These are phyloP conservation scores for Rhizopogon vesiculosus DNA, from an alignment of 768 basidiomycete genomes.

Conservation along the genomic window DNA sequence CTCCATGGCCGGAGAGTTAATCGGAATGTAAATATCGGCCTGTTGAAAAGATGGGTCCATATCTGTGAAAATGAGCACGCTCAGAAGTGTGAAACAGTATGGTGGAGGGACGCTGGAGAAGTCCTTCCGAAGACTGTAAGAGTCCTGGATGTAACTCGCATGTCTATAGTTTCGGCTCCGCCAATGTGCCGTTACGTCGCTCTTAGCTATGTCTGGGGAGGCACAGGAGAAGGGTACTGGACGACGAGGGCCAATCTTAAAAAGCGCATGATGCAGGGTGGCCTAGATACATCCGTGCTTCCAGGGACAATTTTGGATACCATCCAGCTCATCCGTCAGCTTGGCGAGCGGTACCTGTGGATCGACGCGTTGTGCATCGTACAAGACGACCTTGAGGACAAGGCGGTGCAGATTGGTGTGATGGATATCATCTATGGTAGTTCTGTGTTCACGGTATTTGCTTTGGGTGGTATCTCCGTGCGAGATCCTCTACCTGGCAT, in stretches of 20 bases:
- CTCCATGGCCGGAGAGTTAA: slow-evolving; percentile 19
- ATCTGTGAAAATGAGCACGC: slow-evolving; percentile 14
- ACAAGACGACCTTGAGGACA: slow-evolving; percentile 16
- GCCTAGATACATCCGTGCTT: slow-evolving; percentile 1
- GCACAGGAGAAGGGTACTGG: not conserved
- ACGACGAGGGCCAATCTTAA: not conserved
- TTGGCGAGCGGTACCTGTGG: slow-evolving; percentile 20
- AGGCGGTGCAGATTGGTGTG: slow-evolving; percentile 9
- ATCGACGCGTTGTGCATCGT: slow-evolving; percentile 19
- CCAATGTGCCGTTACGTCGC: slow-evolving; percentile 1
- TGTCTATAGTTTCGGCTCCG: not conserved
- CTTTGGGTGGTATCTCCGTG: slow-evolving; percentile 9
- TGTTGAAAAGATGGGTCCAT: slow-evolving; percentile 13
- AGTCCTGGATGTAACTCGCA: not conserved
- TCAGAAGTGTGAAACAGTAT: slow-evolving; percentile 5
- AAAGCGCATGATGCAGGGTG: not conserved
- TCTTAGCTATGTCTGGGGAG: slow-evolving; percentile 4
- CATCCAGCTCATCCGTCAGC: slow-evolving; percentile 8
- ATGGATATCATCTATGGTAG: slow-evolving; percentile 15
- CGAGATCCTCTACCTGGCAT: slow-evolving; percentile 10
- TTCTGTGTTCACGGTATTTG: slow-evolving; percentile 11
- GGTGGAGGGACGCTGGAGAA: not conserved
- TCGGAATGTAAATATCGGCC: slow-evolving; percentile 2
- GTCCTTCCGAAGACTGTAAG: not conserved
- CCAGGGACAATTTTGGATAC: slow-evolving; percentile 16